Evolutionary conservation across 1,284 basidiomycete genomes (phyloP), one percentile per base, ranked within the genome.

Genomic region (Bondarzewia mesenterica): DNA sequence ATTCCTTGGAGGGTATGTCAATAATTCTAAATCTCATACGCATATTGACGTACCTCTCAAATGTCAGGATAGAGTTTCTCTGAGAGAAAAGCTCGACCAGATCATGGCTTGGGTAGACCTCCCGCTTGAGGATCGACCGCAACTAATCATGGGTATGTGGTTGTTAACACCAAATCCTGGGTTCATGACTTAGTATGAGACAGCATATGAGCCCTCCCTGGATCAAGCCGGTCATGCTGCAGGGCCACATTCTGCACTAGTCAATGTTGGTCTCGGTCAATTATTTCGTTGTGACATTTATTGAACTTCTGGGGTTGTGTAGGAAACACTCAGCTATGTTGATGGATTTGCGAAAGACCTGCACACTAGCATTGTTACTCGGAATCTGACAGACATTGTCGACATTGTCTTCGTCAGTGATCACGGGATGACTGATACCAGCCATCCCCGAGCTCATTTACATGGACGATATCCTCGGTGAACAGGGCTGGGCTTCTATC

Each of bases 351-450:
- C 90, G 2, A 80, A 75, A 48, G 69, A 81, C 43, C 66, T 96
- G 12, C 78, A 85, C 51, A 63, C 67, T 2, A 71, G 76, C 1
- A 67, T 95, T 26, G 73, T 73, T 25, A 66, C 70, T n/a, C 78
- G 93, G 2, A 89, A 93, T 58, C 71, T 94, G 26, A 80, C 78
- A 1, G 77, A 86, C 32, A 85, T 95, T 23, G 85, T 94, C 25
- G 89, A 96, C 62, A 72, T 96, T 23, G 75, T 95, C 22, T 91
- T 94, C 57, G 89, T 96, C 45, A 89, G 85, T 50, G 93, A 96
- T 64, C 93, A 96, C 60, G 93, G 93, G 3, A 95, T 96, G 93
- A 85, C 83, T 0, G 83, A 85, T 56, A 94, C 91, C 7, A 83
- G 80, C 52, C 76, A 88, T 54, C 79, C n/a, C 83, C 0, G 77